Evolutionary conservation across 2,329 filamentous ascomycete species (phyloP).

Genomic region (Tolypocladium pustulatum): DNA sequence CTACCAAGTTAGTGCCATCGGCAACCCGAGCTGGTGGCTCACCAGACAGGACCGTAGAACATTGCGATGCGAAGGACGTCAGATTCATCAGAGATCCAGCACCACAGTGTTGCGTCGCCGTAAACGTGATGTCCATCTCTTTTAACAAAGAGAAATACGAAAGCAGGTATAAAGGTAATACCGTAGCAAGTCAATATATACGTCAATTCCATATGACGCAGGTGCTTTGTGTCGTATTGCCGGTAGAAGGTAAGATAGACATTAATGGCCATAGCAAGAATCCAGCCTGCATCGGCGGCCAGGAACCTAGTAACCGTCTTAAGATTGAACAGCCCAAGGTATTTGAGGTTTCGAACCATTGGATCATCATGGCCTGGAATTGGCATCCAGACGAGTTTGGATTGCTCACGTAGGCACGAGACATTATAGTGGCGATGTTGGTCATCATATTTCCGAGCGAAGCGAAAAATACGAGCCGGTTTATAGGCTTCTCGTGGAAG

Average conservation of each 20-base stretch:
- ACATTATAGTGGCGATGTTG: constrained; percentile 68
- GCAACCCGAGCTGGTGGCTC: neutral
- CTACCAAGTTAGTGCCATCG: too few species aligned
- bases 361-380: constrained; percentile 69
- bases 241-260: constrained; percentile 68
- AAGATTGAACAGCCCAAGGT: neutral
- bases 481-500: constrained; percentile 73
- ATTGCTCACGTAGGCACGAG: constrained; percentile 44
- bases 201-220: constrained; percentile 54
- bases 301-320: constrained; percentile 50
- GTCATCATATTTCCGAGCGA: constrained; percentile 71
- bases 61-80: constrained; percentile 56
- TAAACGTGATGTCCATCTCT: constrained; percentile 46
- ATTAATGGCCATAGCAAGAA: constrained; percentile 67
- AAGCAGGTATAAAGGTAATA: constrained; percentile 52
- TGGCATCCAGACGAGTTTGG: constrained; percentile 49
- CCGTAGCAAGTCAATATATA: constrained; percentile 61
- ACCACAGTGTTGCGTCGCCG: constrained; percentile 64
- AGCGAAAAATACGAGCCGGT: constrained; percentile 74
- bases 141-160: constrained; percentile 52
- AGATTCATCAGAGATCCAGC: constrained; percentile 56
- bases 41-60: constrained; percentile 58
- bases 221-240: constrained; percentile 49
- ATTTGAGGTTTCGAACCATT: constrained; percentile 21
- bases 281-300: constrained; percentile 62